Percentiles rank a stretch among this genome's conserved stretches.
These are phyloP conservation scores for Aspergillus carbonarius DNA, from an alignment of 2,329 filamentous ascomycete species.

Conservation along the genomic window DNA sequence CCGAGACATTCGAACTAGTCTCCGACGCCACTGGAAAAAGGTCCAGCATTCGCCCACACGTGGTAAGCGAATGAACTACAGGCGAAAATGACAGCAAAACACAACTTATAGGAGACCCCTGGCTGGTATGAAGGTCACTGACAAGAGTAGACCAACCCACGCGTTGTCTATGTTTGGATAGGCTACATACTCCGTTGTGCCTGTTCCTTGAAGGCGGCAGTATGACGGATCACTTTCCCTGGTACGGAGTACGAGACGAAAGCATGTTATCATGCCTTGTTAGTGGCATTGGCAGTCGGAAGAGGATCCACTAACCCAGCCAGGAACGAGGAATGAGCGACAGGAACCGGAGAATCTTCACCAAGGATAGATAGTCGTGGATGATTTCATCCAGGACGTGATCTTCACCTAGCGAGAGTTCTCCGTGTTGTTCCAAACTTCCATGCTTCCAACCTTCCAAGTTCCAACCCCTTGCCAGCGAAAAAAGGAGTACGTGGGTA, in stretches of 20 bases:
- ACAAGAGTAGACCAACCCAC: neutral
- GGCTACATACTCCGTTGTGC: neutral
- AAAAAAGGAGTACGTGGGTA: neutral
- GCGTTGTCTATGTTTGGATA: neutral
- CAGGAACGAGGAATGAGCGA: conserved; percentile 21
- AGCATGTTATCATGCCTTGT: neutral
- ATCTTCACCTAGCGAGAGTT: neutral
- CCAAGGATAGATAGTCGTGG: conserved; percentile 9
- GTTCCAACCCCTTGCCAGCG: neutral
- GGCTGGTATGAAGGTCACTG: neutral
- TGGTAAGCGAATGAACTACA: neutral
- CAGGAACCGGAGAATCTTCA: conserved; percentile 11
- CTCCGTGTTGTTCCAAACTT: neutral
- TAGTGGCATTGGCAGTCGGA: neutral
- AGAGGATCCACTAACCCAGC: conserved; percentile 16
- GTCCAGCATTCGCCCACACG: conserved; percentile 1
- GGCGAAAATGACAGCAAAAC: neutral
- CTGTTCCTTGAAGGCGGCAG: neutral
- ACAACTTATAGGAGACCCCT: neutral
- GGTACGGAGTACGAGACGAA: neutral
- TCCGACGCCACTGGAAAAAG: conserved; percentile 8
- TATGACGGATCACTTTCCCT: neutral
- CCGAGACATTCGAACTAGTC: conserved; percentile 8
- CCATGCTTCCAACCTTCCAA: neutral
- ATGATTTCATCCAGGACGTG: conserved; percentile 16